phyloP scores from a whole-genome alignment of 1,284 basidiomycete species.

The Ganoderma lucidum region DNA sequence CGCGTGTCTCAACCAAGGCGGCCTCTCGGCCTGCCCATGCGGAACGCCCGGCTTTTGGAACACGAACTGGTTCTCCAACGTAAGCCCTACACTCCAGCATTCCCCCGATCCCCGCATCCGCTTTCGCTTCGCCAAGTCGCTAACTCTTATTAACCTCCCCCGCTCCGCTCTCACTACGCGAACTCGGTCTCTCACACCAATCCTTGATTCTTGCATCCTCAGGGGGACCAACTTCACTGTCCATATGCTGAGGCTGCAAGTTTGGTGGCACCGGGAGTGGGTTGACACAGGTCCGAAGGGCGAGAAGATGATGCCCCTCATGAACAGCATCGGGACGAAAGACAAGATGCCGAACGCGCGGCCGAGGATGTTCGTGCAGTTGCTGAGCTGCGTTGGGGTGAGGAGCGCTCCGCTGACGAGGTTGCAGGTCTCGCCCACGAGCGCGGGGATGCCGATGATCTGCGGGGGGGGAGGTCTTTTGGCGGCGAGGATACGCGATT shows the following conservation, averaged over 20 bases:
- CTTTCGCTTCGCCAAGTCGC: background rate
- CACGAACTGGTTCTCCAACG: conserved; percentile 72
- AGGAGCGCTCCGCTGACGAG: conserved; percentile 57
- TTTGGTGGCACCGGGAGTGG: no score
- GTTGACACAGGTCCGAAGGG: no score
- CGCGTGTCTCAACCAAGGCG: conserved; percentile 58
- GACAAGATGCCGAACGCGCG: conserved; percentile 53
- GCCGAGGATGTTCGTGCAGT: conserved; percentile 59
- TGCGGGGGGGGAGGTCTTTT: conserved; percentile 32
- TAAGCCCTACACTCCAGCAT: background rate
- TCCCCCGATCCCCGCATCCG: background rate
- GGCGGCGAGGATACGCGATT: background rate
- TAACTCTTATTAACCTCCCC: background rate
- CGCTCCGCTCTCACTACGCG: background rate
- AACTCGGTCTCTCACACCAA: background rate
- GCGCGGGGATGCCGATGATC: conserved; percentile 66
- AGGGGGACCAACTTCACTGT: no score
- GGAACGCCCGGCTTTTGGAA: conserved; percentile 69
- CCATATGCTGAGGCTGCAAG: no score
- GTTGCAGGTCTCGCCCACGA: conserved; percentile 64
- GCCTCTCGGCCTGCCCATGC: conserved; percentile 57
- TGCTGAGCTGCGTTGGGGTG: conserved; percentile 48
- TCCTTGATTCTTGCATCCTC: no score
- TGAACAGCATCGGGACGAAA: no score
- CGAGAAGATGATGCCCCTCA: no score